Evolutionary conservation across 2,329 filamentous ascomycete genomes (phyloP), one percentile per base, ranked within the genome.

Genomic region (Talaromyces sp.): DNA sequence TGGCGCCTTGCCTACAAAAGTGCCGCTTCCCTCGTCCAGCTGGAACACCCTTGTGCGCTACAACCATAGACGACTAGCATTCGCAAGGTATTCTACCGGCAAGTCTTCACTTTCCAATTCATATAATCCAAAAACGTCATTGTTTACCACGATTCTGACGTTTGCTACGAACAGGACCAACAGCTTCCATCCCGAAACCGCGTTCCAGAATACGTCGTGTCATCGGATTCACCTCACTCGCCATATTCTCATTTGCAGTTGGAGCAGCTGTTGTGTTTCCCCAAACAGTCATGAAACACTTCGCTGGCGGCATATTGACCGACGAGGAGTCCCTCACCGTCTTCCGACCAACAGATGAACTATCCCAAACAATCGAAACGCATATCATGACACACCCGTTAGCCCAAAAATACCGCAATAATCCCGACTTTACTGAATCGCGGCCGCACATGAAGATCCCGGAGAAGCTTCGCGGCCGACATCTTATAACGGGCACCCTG

Each of bases 401-500:
- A n/a, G 85, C 90, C 4, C 76, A 83, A n/a, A 82, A 85, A 49
- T 82, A 98, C 59, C 89, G 93, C 56, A 78, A 79, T 19, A 84
- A 91, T 71, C 82, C 88, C 0, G 85, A 86, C 29, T 90, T 89
- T 77, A 85, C 82, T 38, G 93, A 96, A 77, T 89, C 90, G 38
- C 86, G 95, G 47, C 94, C 94, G 11, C 92, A 97, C 75, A 82
- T 97, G 75, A 95, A 93, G 78, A 90, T 97, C 73, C 93, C 94
- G 0, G 81, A 83, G 29, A 78, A 83, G 2, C 84, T 92, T 76
- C 87, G 91, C 45, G 78, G 80, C 2, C 88, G 92, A 75, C 96
- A 89, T 77, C 83, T 99, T 61, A 98, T 93, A 0, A 92, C 86
- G 36, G 92, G 92, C 5, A 91, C 91, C 13, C 83, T 99, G 13